These are phyloP conservation scores for Solanum dulcamara DNA, from an alignment of 257 asterid species.

Conservation along the genomic window DNA sequence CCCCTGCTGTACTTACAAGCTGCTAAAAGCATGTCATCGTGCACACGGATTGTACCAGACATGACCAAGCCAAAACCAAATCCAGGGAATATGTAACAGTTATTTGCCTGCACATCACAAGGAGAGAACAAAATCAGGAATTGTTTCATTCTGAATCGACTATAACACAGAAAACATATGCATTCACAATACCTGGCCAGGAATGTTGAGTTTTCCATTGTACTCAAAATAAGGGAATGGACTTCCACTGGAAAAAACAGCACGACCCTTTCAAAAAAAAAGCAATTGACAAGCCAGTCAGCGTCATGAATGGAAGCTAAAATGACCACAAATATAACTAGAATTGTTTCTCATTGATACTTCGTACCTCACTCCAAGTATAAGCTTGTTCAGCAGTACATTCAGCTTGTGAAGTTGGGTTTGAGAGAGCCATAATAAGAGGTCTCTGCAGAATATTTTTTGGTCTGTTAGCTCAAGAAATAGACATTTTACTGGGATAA, in stretches of 20 bases:
- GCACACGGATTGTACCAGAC: constrained; percentile 92
- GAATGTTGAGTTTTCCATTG: constrained; percentile 46
- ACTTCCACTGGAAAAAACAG: constrained; percentile 87
- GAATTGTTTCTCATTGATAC: neutral
- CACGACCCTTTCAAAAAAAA: constrained; percentile 55
- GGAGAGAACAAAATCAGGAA: neutral
- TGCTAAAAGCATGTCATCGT: constrained; percentile 95
- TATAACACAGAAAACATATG: neutral
- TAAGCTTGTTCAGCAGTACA: constrained; percentile 99
- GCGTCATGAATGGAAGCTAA: neutral
- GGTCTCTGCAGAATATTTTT: constrained; percentile 50
- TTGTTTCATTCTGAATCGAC: neutral
- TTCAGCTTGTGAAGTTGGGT: constrained; percentile 97
- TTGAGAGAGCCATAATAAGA: constrained; percentile 93
- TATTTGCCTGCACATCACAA: constrained; percentile 60
- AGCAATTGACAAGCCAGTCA: neutral
- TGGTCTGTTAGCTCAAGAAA: neutral
- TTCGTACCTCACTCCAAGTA: constrained; percentile 75
- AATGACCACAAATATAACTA: neutral
- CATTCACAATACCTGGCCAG: constrained; percentile 69
- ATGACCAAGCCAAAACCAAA: constrained; percentile 90
- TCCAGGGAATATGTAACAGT: constrained; percentile 95
- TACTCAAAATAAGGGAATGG: constrained; percentile 83
- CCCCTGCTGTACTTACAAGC: constrained; percentile 59
- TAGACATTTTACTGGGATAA: neutral